Conservation (phyloP, 768 basidiomycete genomes). For the Exsudoporus frostii region DNA sequence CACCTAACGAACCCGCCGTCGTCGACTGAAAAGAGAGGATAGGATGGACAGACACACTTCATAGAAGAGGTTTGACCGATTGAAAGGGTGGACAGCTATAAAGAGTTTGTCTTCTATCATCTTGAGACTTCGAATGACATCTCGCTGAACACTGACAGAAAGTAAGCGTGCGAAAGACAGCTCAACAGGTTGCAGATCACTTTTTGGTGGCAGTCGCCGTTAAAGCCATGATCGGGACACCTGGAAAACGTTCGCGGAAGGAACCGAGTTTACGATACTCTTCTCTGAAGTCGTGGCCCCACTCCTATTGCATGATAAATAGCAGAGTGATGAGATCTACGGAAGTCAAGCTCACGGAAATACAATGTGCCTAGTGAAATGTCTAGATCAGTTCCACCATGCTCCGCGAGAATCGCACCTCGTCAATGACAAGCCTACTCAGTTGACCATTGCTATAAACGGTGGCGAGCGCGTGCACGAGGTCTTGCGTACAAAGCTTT, state of each 20-base stretch:
- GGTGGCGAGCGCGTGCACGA: slow-evolving; percentile 46
- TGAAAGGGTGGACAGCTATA: slow-evolving; percentile 75
- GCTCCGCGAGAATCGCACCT: slow-evolving; percentile 42
- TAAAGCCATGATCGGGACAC: slow-evolving; percentile 82
- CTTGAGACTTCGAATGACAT: slow-evolving; percentile 65
- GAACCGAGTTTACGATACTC: slow-evolving; percentile 71
- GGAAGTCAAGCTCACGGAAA: slow-evolving; percentile 51
- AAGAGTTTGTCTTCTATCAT: slow-evolving; percentile 56
- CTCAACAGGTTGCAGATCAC: slow-evolving; percentile 32
- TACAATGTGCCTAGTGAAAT: slow-evolving; percentile 68
- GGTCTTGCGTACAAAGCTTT: slow-evolving; percentile 54
- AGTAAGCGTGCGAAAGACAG: slow-evolving; percentile 1
- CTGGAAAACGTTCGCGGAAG: slow-evolving; percentile 63
- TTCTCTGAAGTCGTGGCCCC: slow-evolving; percentile 78
- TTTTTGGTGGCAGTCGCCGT: slow-evolving; percentile 77
- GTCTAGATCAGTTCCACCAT: slow-evolving; percentile 3
- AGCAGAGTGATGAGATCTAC: not conserved
- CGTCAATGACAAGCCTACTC: slow-evolving; percentile 77
- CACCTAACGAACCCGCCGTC: slow-evolving; percentile 39
- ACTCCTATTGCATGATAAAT: slow-evolving; percentile 50
- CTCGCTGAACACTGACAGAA: slow-evolving; percentile 59
- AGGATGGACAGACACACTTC: slow-evolving; percentile 45
- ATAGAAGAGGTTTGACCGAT: slow-evolving; percentile 75
- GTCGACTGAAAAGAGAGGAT: not conserved
- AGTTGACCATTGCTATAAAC: slow-evolving; percentile 56